phyloP scores from a whole-genome alignment of 2,329 filamentous ascomycete species.

The Chrysoporthe puriensis region DNA sequence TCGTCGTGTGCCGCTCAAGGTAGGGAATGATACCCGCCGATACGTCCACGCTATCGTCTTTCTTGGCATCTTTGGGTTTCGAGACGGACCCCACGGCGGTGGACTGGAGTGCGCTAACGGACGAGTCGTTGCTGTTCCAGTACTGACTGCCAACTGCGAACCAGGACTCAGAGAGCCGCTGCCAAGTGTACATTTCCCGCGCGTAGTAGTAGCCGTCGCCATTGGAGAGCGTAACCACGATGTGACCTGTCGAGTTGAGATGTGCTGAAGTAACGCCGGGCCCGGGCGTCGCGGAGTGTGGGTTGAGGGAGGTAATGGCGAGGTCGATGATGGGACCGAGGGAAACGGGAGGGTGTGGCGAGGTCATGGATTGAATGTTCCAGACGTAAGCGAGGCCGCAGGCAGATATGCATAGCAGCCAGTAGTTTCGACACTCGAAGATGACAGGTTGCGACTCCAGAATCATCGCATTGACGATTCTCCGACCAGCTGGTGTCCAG shows the following conservation, averaged over 20 bases:
- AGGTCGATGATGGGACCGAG: conserved; percentile 87
- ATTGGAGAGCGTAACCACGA: conserved; percentile 90
- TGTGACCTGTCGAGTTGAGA: conserved; percentile 82
- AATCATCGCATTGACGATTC: conserved; percentile 81
- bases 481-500: conserved; percentile 90
- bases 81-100: conserved; percentile 65
- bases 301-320: conserved; percentile 76
- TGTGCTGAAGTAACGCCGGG: conserved; percentile 90
- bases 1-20: conserved; percentile 92
- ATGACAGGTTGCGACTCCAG: conserved; percentile 94
- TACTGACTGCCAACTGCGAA: conserved; percentile 98
- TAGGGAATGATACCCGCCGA: conserved; percentile 93
- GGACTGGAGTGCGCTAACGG: conserved; percentile 78
- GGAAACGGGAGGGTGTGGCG: conserved; percentile 87
- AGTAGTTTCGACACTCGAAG: conserved; percentile 85
- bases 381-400: conserved; percentile 91
- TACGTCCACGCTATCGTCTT: conserved; percentile 58
- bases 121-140: conserved; percentile 96
- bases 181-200: conserved; percentile 85
- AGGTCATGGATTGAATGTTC: conserved; percentile 82
- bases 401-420: conserved; percentile 86
- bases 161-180: conserved; percentile 94
- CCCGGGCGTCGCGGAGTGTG: conserved; percentile 73
- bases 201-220: conserved; percentile 94
- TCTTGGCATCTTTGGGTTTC: conserved; percentile 50